Percentiles rank a stretch among this genome's conserved stretches.
These are phyloP conservation scores for Orbilia blumenaviensis DNA, from an alignment of 2,329 filamentous ascomycete genomes.

Conservation along the genomic window DNA sequence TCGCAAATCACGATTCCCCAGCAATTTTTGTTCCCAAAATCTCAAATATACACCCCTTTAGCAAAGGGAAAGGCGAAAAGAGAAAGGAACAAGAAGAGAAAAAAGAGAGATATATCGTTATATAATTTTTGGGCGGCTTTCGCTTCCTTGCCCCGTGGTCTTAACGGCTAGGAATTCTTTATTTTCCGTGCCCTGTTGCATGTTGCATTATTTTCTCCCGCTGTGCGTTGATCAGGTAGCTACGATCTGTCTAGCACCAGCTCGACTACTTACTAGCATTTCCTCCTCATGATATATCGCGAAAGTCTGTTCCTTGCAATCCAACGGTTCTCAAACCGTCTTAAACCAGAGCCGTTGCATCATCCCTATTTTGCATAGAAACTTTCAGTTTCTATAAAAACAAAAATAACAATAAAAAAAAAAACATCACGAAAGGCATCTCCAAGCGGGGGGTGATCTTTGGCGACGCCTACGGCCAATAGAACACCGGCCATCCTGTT, in stretches of 20 bases:
- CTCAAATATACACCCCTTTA: slow-evolving; percentile 25
- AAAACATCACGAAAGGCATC: slow-evolving; percentile 41
- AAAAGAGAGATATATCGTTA: no score
- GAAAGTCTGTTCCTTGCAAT: slow-evolving; percentile 15
- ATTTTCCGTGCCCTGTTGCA: slow-evolving; percentile 33
- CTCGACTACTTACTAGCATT: background rate
- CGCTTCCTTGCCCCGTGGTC: no score
- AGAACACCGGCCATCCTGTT: slow-evolving; percentile 32
- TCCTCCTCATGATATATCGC: slow-evolving; percentile 33
- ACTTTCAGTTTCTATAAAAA: no score
- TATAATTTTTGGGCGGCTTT: no score
- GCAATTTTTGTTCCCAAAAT: background rate
- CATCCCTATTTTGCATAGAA: slow-evolving; percentile 15
- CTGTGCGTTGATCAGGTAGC: slow-evolving; percentile 48
- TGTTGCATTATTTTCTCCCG: slow-evolving; percentile 53
- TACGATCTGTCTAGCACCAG: slow-evolving; percentile 21
- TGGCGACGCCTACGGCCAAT: slow-evolving; percentile 39
- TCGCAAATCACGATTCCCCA: slow-evolving; percentile 2
- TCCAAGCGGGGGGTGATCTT: slow-evolving; percentile 48
- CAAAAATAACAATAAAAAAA: no score
- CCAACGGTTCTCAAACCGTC: slow-evolving; percentile 12
- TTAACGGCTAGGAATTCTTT: background rate
- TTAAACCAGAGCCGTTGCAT: slow-evolving; percentile 17
- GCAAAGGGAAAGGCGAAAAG: slow-evolving; percentile 7
- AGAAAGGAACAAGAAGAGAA: no score